phyloP scores from a whole-genome alignment of 2,329 filamentous ascomycete species.

The Rhinocladiella mackenziei region DNA sequence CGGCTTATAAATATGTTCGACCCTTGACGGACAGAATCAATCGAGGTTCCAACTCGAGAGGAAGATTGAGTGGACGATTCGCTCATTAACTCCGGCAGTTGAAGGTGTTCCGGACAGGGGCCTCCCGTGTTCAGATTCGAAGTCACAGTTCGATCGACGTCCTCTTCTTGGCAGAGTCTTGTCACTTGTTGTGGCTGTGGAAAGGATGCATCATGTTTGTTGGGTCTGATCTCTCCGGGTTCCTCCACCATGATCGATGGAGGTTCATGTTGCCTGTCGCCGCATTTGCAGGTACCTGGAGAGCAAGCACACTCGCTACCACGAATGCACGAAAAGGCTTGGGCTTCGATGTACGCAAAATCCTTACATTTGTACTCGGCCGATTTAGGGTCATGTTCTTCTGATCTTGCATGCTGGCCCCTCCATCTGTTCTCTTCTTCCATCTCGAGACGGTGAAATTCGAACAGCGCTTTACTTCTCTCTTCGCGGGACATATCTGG shows the following conservation, averaged over 20 bases:
- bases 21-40: neutral
- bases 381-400: neutral
- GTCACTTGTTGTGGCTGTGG: neutral
- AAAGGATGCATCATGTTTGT: no score
- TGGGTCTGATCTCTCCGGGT: no score
- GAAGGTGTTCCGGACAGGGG: neutral
- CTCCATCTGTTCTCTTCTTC: neutral
- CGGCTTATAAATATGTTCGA: slow-evolving; percentile 1
- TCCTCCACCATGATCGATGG: no score
- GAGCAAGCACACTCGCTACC: neutral
- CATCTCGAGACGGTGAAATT: neutral
- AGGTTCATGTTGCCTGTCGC: no score
- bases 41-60: neutral
- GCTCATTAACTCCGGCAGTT: neutral
- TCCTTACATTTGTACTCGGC: neutral
- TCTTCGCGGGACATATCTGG: slow-evolving; percentile 4
- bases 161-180: no score
- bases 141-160: no score
- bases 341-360: neutral
- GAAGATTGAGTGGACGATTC: neutral
- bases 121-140: no score
- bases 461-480: neutral
- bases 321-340: neutral
- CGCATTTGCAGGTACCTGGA: neutral
- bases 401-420: no score